These are phyloP conservation scores for Boechera retrofracta DNA, from an alignment of 345 rosid species.

Conservation along the genomic window DNA sequence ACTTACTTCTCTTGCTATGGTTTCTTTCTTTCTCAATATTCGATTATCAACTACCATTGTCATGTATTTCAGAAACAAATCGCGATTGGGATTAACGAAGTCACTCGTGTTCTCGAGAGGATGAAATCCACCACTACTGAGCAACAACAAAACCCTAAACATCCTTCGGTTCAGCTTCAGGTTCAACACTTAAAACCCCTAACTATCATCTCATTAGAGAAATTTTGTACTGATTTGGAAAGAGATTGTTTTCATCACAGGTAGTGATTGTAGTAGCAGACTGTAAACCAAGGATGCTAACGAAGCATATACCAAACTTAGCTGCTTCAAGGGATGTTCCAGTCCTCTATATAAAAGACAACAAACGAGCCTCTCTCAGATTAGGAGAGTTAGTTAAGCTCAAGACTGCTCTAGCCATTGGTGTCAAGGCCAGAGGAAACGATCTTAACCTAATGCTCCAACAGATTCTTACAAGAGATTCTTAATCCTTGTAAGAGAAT, in stretches of 20 bases:
- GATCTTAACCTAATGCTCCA: slow-evolving; percentile 52
- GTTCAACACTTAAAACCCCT: slow-evolving; percentile 30
- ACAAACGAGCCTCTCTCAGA: slow-evolving; percentile 64
- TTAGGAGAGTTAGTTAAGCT: slow-evolving; percentile 72
- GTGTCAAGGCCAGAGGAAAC: slow-evolving; percentile 66
- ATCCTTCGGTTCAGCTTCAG: slow-evolving; percentile 60
- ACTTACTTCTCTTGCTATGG: background rate
- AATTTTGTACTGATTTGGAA: background rate
- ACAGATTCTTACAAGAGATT: slow-evolving; percentile 44
- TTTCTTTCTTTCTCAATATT: background rate
- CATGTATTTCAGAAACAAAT: slow-evolving; percentile 63
- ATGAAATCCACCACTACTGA: slow-evolving; percentile 48
- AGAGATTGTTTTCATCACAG: slow-evolving; percentile 36
- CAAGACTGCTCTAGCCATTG: slow-evolving; percentile 71
- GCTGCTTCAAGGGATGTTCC: slow-evolving; percentile 73
- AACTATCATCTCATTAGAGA: background rate
- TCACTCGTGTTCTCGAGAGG: slow-evolving; percentile 78
- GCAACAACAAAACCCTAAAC: slow-evolving; percentile 28
- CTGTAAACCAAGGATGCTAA: slow-evolving; percentile 76
- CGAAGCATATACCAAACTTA: slow-evolving; percentile 66
- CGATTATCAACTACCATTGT: background rate
- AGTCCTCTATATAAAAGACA: slow-evolving; percentile 56
- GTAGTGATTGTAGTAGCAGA: slow-evolving; percentile 68
- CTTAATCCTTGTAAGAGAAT: slow-evolving; percentile 20
- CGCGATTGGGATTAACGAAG: slow-evolving; percentile 85